These are phyloP conservation scores for Aspergillus sergii DNA, from an alignment of 2,329 filamentous ascomycete genomes.

Conservation along the genomic window DNA sequence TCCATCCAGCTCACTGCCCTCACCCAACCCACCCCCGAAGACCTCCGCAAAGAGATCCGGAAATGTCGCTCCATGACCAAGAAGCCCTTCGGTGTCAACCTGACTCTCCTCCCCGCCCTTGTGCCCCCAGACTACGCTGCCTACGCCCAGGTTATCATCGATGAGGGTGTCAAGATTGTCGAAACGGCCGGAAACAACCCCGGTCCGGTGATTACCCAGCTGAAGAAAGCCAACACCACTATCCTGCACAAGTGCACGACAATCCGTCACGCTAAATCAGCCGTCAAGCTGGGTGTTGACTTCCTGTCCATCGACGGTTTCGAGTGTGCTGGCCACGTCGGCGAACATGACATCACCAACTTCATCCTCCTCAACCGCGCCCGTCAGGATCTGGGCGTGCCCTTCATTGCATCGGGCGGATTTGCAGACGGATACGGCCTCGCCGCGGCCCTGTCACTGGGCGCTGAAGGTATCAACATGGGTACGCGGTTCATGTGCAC, in stretches of 20 bases:
- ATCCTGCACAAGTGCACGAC: conserved; percentile 98
- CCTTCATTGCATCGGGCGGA: conserved; percentile 94
- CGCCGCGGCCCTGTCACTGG: conserved; percentile 84
- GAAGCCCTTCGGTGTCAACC: conserved; percentile 81
- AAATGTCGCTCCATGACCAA: conserved; percentile 73
- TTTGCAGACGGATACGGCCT: conserved; percentile 94
- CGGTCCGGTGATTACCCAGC: conserved; percentile 83
- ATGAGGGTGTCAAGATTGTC: conserved; percentile 87
- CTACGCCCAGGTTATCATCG: conserved; percentile 89
- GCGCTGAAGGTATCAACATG: conserved; percentile 97
- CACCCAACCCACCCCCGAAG: conserved; percentile 89
- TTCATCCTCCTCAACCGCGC: conserved; percentile 75
- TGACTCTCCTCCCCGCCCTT: conserved; percentile 88
- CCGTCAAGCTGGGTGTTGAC: conserved; percentile 92
- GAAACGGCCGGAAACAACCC: conserved; percentile 92
- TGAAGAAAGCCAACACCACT: conserved; percentile 77
- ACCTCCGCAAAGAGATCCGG: conserved; percentile 89
- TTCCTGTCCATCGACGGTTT: conserved; percentile 97
- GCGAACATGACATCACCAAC: conserved; percentile 57
- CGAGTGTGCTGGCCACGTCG: conserved; percentile 79
- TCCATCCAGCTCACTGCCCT: conserved; percentile 57
- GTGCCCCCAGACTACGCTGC: conserved; percentile 89
- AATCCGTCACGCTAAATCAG: conserved; percentile 87
- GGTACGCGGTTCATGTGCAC: conserved; percentile 98
- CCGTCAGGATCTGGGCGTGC: conserved; percentile 78